Conservation (phyloP, 2,329 filamentous ascomycete species). For the Fusarium hostae region DNA sequence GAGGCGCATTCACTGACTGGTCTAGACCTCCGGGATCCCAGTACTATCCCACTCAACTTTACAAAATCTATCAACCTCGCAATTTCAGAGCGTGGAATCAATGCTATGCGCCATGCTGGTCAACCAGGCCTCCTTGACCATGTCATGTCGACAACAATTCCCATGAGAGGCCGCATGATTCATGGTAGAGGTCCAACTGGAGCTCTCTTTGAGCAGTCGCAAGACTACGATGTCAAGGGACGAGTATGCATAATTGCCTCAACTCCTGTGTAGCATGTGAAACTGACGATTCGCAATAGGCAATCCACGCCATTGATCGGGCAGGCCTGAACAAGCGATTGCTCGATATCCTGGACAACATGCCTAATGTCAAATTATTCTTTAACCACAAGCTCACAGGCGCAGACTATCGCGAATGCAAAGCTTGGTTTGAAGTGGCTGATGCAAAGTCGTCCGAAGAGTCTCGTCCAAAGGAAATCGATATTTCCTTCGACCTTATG, state of each 20-base stretch:
- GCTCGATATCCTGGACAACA: slow-evolving; percentile 82
- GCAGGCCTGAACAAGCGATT: slow-evolving; percentile 84
- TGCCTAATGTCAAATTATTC: slow-evolving; percentile 90
- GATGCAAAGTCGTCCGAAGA: slow-evolving; percentile 50
- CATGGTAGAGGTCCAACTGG: slow-evolving; percentile 76
- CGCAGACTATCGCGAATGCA: slow-evolving; percentile 81
- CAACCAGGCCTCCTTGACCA: slow-evolving; percentile 75
- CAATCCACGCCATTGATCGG: slow-evolving; percentile 87
- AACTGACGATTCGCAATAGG: slow-evolving; percentile 59
- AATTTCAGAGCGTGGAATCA: slow-evolving; percentile 91
- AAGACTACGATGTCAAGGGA: slow-evolving; percentile 90
- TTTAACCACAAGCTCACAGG: slow-evolving; percentile 95
- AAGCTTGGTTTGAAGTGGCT: slow-evolving; percentile 85
- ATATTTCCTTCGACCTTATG: slow-evolving; percentile 89
- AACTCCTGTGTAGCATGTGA: background rate
- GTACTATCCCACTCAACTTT: slow-evolving; percentile 89
- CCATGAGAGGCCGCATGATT: slow-evolving; percentile 97
- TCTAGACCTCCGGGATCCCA: slow-evolving; percentile 84
- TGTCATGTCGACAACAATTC: slow-evolving; percentile 82
- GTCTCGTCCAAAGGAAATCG: slow-evolving; percentile 74
- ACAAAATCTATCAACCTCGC: slow-evolving; percentile 99
- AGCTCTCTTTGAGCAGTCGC: slow-evolving; percentile 79
- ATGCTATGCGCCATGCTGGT: slow-evolving; percentile 80
- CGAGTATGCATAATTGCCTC: slow-evolving; percentile 66
- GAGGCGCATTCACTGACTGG: slow-evolving; percentile 30